A percentile compares a stretch with the other conserved stretches of the same genome.
These are phyloP conservation scores for Aquilaria malaccensis DNA, from an alignment of 345 rosid species.

Conservation along the genomic window DNA sequence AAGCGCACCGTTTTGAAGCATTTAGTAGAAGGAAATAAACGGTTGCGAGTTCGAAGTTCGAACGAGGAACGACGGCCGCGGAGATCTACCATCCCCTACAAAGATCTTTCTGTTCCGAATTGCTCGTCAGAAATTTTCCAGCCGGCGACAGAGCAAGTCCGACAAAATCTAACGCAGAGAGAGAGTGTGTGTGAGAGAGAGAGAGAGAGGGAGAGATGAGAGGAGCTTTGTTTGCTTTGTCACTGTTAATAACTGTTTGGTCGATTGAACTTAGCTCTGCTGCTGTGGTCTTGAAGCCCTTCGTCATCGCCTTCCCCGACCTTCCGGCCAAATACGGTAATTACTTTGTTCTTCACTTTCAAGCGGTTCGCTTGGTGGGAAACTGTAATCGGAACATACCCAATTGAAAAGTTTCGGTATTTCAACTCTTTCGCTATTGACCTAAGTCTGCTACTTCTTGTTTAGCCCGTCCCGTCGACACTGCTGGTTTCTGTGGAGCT, in stretches of 20 bases:
- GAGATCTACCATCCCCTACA: too few species aligned
- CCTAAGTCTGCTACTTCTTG: not conserved
- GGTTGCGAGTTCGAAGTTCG: too few species aligned
- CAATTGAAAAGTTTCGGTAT: not conserved
- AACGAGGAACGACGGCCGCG: too few species aligned
- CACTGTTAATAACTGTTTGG: conserved; percentile 14
- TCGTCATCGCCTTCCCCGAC: conserved; percentile 43
- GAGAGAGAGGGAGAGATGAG: conserved; percentile 20
- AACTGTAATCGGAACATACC: not conserved
- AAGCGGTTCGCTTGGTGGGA: conserved; percentile 13
- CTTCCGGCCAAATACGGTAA: conserved; percentile 79
- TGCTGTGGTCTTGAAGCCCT: conserved; percentile 42
- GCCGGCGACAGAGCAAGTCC: too few species aligned
- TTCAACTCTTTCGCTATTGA: not conserved
- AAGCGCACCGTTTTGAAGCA: too few species aligned
- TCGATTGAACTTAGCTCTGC: conserved; percentile 25
- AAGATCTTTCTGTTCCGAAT: not conserved
- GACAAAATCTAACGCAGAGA: not conserved
- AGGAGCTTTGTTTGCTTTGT: conserved; percentile 5
- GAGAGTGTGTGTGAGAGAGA: not conserved
- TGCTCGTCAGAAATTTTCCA: not conserved
- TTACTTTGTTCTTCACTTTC: not conserved
- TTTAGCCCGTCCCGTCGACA: conserved; percentile 33
- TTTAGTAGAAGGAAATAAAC: too few species aligned
- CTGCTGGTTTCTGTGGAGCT: conserved; percentile 52